phyloP scores from a whole-genome alignment of 768 basidiomycete species.

The Amanita subjunquillea region DNA sequence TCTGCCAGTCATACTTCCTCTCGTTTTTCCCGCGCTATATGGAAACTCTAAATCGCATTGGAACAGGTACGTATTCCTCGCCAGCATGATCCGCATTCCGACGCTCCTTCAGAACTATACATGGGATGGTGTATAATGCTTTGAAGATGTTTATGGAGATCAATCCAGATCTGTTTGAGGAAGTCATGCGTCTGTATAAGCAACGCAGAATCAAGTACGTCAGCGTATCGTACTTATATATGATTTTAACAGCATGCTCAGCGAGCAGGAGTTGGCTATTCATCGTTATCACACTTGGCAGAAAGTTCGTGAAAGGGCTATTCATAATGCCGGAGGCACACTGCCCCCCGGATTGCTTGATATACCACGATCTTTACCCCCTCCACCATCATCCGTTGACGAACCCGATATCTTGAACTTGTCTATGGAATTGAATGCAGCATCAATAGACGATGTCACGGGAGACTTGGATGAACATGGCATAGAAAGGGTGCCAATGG shows the following conservation, averaged over 20 bases:
- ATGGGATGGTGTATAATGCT: conserved; percentile 98
- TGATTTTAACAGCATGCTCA: conserved; percentile 19
- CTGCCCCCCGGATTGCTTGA: conserved; percentile 65
- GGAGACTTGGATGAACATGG: conserved; percentile 72
- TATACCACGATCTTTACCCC: conserved; percentile 62
- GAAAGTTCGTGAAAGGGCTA: conserved; percentile 67
- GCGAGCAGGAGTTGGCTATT: conserved; percentile 82
- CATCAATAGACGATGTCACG: conserved; percentile 65
- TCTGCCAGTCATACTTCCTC: conserved; percentile 76
- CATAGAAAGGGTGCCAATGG: conserved; percentile 84
- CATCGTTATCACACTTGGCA: conserved; percentile 87
- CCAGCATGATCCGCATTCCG: not conserved
- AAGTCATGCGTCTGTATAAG: conserved; percentile 88
- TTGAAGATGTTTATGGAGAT: conserved; percentile 99
- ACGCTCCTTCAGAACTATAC: conserved; percentile 67
- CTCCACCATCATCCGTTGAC: conserved; percentile 66
- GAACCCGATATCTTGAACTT: conserved; percentile 84
- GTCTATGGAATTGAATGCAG: conserved; percentile 81
- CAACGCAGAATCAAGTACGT: conserved; percentile 78
- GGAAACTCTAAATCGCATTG: conserved; percentile 95
- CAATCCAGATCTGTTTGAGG: conserved; percentile 93
- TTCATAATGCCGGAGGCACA: conserved; percentile 59
- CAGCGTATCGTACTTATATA: not conserved
- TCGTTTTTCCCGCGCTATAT: conserved; percentile 95
- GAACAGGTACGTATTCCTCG: conserved; percentile 63